Evolutionary conservation across 2,329 filamentous ascomycete species (phyloP), one percentile per base, ranked within the genome.

Genomic region (Pezicula radicicola): DNA sequence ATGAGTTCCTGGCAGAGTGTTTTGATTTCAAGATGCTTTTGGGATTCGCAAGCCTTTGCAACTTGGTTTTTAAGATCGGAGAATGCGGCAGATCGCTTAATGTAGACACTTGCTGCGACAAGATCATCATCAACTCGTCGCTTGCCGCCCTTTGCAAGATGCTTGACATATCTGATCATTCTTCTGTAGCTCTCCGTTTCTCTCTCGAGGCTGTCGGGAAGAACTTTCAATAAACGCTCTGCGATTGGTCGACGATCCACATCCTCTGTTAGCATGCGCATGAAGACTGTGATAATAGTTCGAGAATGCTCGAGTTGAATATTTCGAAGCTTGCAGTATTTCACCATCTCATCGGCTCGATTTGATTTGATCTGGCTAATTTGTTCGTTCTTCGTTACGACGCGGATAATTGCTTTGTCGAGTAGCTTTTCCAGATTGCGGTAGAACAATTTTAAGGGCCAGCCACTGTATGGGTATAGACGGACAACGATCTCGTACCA

Each of bases 281-380:
- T 53, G 12, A 61, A 55, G 21, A 61, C 50, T 16, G 56, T 56
- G 19, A 60, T 37, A 28, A 61, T 57, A 3, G 56, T 60, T 13
- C 59, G 50, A 4, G 56, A 61, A 44, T 61, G 58, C 1, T 54
- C 54, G 6, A 61, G 55, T 36, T 61, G 58, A 33, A 60, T 58
- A 42, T 62, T 62, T 12, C 59, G 58, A 25, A 58, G 51, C 16
- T 54, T 53, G 58, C 58, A 61, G 36, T 54, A 54, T 13, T 58
- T 49, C 6, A 56, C 44, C 54, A 61, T 33, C 46, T 50, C 19
- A 16, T 49, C 50, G 1, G 40, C 19, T 3, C 46, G 51, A 39
- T 19, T 46, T 33, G 42, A 21, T 28, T 59, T 60, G 43, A 60
- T 36, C 6, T 46, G 48, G 1, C 47, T 39, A 2, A 44, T 35